Conservation (phyloP, 164 flowering plant genomes). For the Aristolochia californica region DNA sequence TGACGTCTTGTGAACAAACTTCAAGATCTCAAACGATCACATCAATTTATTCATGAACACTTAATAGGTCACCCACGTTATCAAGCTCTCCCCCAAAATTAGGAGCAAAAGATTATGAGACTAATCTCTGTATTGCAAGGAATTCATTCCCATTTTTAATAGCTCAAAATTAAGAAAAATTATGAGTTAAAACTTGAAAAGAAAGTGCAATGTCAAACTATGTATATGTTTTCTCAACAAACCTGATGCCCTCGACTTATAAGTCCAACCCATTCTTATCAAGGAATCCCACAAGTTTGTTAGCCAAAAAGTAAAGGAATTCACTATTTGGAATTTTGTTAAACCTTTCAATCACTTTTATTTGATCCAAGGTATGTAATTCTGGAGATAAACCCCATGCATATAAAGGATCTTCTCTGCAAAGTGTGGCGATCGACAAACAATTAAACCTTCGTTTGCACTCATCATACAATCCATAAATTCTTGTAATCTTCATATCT, state of each 20-base stretch:
- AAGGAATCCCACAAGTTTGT: conserved; percentile 31
- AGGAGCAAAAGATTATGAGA: conserved; percentile 45
- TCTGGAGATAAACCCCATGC: conserved; percentile 53
- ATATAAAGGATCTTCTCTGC: conserved; percentile 38
- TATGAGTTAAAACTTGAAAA: too few species aligned
- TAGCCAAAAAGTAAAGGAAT: conserved; percentile 39
- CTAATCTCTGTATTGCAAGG: conserved; percentile 37
- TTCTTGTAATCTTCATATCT: conserved; percentile 39
- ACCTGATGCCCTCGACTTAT: conserved; percentile 49
- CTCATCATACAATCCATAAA: too few species aligned
- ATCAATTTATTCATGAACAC: conserved; percentile 30
- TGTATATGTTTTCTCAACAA: not conserved
- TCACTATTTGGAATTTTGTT: conserved; percentile 40
- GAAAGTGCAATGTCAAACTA: not conserved
- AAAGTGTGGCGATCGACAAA: conserved; percentile 37
- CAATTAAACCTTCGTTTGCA: conserved; percentile 46
- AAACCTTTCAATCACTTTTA: conserved; percentile 31
- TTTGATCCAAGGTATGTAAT: conserved; percentile 23
- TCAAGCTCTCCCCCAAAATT: conserved; percentile 48
- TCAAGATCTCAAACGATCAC: conserved; percentile 42
- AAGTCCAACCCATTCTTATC: conserved; percentile 38
- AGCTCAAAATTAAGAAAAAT: conserved; percentile 18
- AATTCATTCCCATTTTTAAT: conserved; percentile 55
- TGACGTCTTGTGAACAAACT: conserved; percentile 14
- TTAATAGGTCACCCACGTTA: conserved; percentile 41